Evolutionary conservation across 768 basidiomycete species (phyloP).

Genomic region (Arthromyces matolae): DNA sequence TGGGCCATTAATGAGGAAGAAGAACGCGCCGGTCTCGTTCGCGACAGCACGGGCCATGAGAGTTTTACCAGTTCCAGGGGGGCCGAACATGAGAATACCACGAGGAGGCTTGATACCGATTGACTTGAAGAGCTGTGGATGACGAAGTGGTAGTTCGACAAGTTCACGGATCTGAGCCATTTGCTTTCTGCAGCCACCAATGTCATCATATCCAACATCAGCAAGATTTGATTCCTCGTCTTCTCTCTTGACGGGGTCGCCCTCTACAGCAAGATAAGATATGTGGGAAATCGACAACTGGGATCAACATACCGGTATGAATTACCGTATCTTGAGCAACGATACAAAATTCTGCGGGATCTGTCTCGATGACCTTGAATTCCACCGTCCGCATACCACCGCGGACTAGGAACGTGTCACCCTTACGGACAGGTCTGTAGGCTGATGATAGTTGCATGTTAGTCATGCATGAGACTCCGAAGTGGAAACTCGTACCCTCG

Average conservation of each 20-base stretch:
- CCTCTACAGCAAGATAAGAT: conserved; percentile 52
- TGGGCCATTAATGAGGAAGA: conserved; percentile 99
- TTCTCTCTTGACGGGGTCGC: conserved; percentile 97
- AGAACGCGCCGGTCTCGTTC: conserved; percentile 99
- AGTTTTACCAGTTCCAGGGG: conserved; percentile 99
- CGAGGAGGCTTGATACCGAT: conserved; percentile 99
- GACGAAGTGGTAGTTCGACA: conserved; percentile 94
- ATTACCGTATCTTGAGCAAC: conserved; percentile 99
- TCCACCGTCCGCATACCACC: conserved; percentile 98
- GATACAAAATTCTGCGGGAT: conserved; percentile 97
- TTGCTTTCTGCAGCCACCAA: conserved; percentile 98
- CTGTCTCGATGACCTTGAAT: conserved; percentile 98
- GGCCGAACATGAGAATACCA: conserved; percentile 97
- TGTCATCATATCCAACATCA: conserved; percentile 98
- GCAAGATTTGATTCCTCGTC: conserved; percentile 96
- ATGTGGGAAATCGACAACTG: conserved; percentile 16
- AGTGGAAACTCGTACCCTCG: conserved; percentile 54
- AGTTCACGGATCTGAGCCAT: conserved; percentile 99
- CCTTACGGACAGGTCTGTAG: conserved; percentile 95
- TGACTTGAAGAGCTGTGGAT: conserved; percentile 99
- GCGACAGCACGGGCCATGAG: conserved; percentile 99
- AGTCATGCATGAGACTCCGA: not conserved
- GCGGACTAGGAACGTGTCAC: conserved; percentile 98
- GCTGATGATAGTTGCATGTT: conserved; percentile 36
- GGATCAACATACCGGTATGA: conserved; percentile 80